A percentile compares a stretch with the other conserved stretches of the same genome.
phyloP scores from a whole-genome alignment of 2,329 filamentous ascomycete species.

The Calonectria pseudoreteaudii region DNA sequence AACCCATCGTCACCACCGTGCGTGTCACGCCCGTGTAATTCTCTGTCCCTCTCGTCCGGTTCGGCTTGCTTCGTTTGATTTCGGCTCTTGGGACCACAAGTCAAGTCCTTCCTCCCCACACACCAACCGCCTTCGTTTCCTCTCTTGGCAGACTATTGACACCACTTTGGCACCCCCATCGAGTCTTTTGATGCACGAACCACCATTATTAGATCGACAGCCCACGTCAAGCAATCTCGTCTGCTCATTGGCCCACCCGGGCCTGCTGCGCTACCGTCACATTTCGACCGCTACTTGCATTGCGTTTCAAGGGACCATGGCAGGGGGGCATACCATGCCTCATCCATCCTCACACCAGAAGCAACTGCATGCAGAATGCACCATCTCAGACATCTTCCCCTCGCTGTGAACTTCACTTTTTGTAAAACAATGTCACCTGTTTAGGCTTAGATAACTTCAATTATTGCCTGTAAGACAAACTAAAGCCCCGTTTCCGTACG shows the following conservation, averaged over 20 bases:
- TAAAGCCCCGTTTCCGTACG: conserved; percentile 2
- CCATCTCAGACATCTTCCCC: background rate
- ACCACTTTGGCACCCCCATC: background rate
- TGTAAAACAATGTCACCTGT: background rate
- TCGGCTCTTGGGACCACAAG: background rate
- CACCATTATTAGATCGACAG: conserved; percentile 28
- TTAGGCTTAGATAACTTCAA: conserved; percentile 3
- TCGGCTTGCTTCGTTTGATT: background rate
- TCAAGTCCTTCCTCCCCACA: background rate
- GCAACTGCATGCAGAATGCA: background rate
- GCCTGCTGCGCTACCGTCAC: conserved; percentile 10
- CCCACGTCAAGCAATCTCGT: conserved; percentile 31
- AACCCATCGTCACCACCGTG: conserved; percentile 1
- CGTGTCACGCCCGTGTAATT: background rate
- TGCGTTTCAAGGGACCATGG: background rate
- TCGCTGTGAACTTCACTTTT: background rate
- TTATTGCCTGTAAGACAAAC: conserved; percentile 15
- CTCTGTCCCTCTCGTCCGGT: conserved; percentile 17
- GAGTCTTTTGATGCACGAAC: conserved; percentile 4
- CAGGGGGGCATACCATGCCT: background rate
- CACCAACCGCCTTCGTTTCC: conserved; percentile 1
- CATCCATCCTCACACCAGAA: background rate
- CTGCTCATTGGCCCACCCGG: conserved; percentile 28
- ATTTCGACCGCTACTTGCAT: conserved; percentile 15
- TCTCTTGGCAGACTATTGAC: background rate